Evolutionary conservation across 805 yeast species (phyloP).

Genomic region (Dipodascopsis uninucleata): DNA sequence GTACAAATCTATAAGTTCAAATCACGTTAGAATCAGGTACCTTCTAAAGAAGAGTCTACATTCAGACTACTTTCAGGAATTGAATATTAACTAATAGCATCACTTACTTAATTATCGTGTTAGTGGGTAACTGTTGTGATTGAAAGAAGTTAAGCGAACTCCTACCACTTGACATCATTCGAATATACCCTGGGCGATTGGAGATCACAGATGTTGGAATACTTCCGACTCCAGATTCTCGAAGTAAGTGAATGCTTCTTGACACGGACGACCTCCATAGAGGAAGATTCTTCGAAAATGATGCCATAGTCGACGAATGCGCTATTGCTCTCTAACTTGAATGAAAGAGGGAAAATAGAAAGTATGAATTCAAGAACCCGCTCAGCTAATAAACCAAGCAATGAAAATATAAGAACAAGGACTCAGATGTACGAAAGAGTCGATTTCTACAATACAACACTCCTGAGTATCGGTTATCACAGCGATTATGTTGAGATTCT

Average conservation of each 20-base stretch:
- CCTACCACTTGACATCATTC: neutral
- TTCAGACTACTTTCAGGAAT: neutral
- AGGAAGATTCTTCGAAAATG: slow-evolving; percentile 1
- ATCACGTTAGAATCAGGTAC: neutral
- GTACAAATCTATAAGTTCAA: slow-evolving; percentile 70
- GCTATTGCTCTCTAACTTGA: no score
- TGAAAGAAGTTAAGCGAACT: slow-evolving; percentile 11
- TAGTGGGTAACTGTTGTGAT: slow-evolving; percentile 13
- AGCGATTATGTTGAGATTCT: no score
- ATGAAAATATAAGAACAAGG: no score
- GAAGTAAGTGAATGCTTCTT: neutral
- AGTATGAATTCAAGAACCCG: no score
- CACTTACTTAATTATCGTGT: slow-evolving; percentile 19
- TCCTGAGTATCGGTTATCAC: no score
- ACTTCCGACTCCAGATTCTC: neutral
- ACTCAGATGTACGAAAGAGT: no score
- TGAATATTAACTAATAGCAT: neutral
- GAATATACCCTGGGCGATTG: no score
- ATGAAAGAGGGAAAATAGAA: no score
- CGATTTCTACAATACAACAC: no score
- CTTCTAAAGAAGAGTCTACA: neutral
- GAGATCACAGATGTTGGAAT: no score
- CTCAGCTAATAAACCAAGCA: no score
- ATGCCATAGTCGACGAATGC: slow-evolving; percentile 1
- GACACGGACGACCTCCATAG: no score